Evolutionary conservation across 2,329 filamentous ascomycete genomes (phyloP).

Genomic region (Talaromyces sp.): DNA sequence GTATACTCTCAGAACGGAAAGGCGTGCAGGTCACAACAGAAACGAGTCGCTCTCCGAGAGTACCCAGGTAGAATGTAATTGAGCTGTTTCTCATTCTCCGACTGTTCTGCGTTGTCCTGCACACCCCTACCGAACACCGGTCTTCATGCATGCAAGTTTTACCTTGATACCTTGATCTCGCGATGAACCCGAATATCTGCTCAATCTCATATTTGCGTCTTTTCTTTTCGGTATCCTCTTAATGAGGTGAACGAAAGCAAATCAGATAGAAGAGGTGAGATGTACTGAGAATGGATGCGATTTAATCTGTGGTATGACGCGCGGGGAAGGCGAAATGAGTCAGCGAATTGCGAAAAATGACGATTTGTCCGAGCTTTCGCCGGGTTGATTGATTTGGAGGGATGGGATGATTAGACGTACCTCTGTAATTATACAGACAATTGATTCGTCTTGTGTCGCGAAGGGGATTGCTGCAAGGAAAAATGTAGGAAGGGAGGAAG

Average conservation of each 20-base stretch:
- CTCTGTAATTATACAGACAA: neutral
- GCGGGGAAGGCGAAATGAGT: constrained; percentile 1
- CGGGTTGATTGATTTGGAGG: neutral
- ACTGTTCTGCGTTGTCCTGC: constrained; percentile 1
- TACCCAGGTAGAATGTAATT: neutral
- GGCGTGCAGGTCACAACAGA: neutral
- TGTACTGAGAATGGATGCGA: constrained; percentile 28
- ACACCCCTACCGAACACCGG: constrained; percentile 39
- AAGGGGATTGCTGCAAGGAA: neutral
- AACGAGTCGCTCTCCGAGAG: neutral
- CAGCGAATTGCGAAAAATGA: constrained; percentile 8
- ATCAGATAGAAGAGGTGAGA: constrained; percentile 25
- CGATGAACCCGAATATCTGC: constrained; percentile 39
- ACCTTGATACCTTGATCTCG: constrained; percentile 43
- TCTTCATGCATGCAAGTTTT: constrained; percentile 39
- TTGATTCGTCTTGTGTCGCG: neutral
- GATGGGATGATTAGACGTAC: neutral
- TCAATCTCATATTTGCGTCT: constrained; percentile 39
- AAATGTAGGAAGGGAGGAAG: neutral
- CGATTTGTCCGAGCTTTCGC: neutral
- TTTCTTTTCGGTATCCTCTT: constrained; percentile 1
- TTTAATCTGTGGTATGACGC: neutral
- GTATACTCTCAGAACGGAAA: constrained; percentile 46
- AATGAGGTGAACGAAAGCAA: neutral
- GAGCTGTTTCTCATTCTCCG: neutral